Conservation (phyloP, 169 alveolate species). For the Plasmodium ovale region DNA sequence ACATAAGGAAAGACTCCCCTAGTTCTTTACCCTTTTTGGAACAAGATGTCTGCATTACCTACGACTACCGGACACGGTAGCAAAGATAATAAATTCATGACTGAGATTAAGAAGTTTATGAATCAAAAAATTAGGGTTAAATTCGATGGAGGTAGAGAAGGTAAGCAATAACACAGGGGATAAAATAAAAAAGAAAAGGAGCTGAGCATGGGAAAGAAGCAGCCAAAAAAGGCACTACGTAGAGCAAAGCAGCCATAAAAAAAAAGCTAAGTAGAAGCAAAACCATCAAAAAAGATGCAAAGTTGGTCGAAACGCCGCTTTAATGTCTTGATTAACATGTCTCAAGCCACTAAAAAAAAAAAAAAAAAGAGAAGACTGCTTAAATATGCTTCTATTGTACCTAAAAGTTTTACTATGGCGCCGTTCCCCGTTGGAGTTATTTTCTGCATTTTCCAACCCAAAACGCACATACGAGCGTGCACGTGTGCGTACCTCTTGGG, state of each 20-base stretch:
- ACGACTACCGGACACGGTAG: slow-evolving; percentile 61
- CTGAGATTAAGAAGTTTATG: slow-evolving; percentile 85
- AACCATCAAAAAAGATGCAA: too few species aligned
- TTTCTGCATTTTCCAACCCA: too few species aligned
- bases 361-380: neutral
- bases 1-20: neutral
- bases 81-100: slow-evolving; percentile 87
- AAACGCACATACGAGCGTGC: too few species aligned
- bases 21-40: slow-evolving; percentile 24
- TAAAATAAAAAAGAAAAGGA: neutral
- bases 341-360: neutral
- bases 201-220: neutral
- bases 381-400: neutral
- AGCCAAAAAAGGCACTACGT: too few species aligned
- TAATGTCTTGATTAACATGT: too few species aligned
- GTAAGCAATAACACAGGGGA: slow-evolving; percentile 50
- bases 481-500: too few species aligned
- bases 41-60: slow-evolving; percentile 56
- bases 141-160: slow-evolving; percentile 91
- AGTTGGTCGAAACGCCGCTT: too few species aligned
- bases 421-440: too few species aligned
- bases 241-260: too few species aligned
- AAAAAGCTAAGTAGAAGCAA: too few species aligned
- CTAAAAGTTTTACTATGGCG: too few species aligned
- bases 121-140: slow-evolving; percentile 90